A percentile compares a stretch with the other conserved stretches of the same genome.
These are phyloP conservation scores for Alternaria sp. DNA, from an alignment of 2,329 filamentous ascomycete species.

Conservation along the genomic window DNA sequence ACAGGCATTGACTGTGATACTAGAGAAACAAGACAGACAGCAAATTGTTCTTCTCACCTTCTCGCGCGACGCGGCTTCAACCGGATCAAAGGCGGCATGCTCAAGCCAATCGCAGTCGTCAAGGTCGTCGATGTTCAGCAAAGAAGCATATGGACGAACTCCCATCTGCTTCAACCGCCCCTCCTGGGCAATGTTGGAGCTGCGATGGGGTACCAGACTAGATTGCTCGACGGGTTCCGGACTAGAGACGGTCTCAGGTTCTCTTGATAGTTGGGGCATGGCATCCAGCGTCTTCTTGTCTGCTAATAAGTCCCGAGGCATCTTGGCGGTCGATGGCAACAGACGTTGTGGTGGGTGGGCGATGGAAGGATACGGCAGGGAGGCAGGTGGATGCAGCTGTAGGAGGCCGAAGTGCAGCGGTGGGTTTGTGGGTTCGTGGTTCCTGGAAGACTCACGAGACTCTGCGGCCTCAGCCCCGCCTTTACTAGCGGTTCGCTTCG, in stretches of 20 bases:
- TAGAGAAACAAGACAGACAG: background rate
- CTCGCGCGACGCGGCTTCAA: constrained; percentile 65
- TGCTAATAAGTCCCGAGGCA: constrained; percentile 55
- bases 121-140: constrained; percentile 72
- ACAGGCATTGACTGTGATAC: background rate
- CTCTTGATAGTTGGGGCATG: constrained; percentile 51
- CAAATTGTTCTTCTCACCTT: constrained; percentile 61
- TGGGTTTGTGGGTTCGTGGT: constrained; percentile 26
- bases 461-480: constrained; percentile 16
- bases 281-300: constrained; percentile 46
- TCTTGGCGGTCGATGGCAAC: constrained; percentile 31
- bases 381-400: constrained; percentile 11
- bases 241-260: constrained; percentile 33
- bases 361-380: constrained; percentile 3
- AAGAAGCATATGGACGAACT: constrained; percentile 76
- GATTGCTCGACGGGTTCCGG: constrained; percentile 22
- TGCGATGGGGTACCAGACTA: constrained; percentile 34
- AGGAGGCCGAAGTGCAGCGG: constrained; percentile 16
- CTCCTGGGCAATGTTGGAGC: constrained; percentile 32
- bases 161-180: constrained; percentile 54
- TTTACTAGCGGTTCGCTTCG: constrained; percentile 21
- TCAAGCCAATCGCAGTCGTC: constrained; percentile 69
- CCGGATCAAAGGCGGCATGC: constrained; percentile 64
- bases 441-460: constrained; percentile 30
- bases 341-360: constrained; percentile 2